A percentile compares a stretch with the other conserved stretches of the same genome.
Evolutionary conservation across 441 rosid genomes (phyloP).

Genomic region (Daphne laureola): DNA sequence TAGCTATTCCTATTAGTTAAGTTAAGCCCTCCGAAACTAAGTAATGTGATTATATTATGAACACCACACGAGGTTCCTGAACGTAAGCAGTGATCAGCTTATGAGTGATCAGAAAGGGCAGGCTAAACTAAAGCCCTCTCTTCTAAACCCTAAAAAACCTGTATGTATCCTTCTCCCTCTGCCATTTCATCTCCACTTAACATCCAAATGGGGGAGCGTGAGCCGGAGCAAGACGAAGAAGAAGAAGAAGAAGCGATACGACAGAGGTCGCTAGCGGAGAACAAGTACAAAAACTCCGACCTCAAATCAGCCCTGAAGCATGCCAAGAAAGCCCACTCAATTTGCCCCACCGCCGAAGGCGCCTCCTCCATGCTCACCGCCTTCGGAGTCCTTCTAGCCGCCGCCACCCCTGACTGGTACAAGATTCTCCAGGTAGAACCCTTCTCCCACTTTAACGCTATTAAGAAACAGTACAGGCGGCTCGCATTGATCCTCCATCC

Average conservation of each 20-base stretch:
- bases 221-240: slow-evolving; percentile 21
- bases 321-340: slow-evolving; percentile 52
- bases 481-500: slow-evolving; percentile 72
- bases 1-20: no score
- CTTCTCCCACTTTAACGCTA: slow-evolving; percentile 53
- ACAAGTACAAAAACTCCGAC: slow-evolving; percentile 39
- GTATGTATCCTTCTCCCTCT: no score
- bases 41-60: no score
- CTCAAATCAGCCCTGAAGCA: slow-evolving; percentile 49
- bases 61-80: no score
- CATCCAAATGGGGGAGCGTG: slow-evolving; percentile 23
- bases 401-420: slow-evolving; percentile 63
- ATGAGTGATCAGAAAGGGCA: no score
- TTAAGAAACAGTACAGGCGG: slow-evolving; percentile 66
- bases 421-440: slow-evolving; percentile 76
- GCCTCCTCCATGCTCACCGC: slow-evolving; percentile 59
- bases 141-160: no score
- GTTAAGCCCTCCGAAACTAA: no score
- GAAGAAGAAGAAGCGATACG: slow-evolving; percentile 37
- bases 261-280: slow-evolving; percentile 44
- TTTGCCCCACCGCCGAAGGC: slow-evolving; percentile 50
- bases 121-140: no score
- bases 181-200: no score
- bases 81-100: no score
- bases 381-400: slow-evolving; percentile 40